Base-by-base conservation (phyloP, 805 yeast genomes). In the Yamadazyma olivae region DNA sequence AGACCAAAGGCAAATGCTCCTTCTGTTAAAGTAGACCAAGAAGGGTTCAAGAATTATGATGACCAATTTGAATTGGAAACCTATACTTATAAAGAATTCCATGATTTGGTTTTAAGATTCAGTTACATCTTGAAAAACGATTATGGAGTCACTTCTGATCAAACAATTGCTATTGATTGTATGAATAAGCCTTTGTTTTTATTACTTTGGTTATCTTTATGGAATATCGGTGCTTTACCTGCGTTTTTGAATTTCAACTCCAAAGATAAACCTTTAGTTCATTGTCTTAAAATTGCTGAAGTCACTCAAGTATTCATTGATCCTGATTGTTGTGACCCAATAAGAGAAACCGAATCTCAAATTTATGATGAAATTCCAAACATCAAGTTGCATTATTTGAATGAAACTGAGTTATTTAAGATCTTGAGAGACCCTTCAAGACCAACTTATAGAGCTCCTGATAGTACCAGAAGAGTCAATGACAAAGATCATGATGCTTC, bases 201-300 rank as follows among this genome's bases (percentile, higher is more conserved):
- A 12, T 71, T 89, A 36, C 54, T 84, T 27, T 86, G 96, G 95
- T 70, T 85, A 36, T 84, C 96, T 0, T 61, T 84, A 32, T 90
- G 96, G 96, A 85, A 87, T 50, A 70, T 90, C 36, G 97, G 97
- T 28, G 96, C 95, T 1, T 59, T 72, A 6, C 96, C 96, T 0
- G 89, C 95, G 0, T 83, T 91, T 49, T 64, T 91, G 50, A 90
- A 90, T 62, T 86, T 80, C 63, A 90, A 89, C 57, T 70, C 83
- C 32, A 68, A 72, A 35, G 89, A 87, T 17, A 70, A 72, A 34
- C 83, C 95, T 1, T 70, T 90, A 45, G 76, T 78, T 10, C 97
- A 91, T 61, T 86, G 95, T 44, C 64, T 91, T 49, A 76, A 75
- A 44, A 75, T 82, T 17, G 81, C 89, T n/a, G 61, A 74, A 9